Evolutionary conservation across 179 eudicot genomes (phyloP).

Genomic region (Gypsophila paniculata): DNA sequence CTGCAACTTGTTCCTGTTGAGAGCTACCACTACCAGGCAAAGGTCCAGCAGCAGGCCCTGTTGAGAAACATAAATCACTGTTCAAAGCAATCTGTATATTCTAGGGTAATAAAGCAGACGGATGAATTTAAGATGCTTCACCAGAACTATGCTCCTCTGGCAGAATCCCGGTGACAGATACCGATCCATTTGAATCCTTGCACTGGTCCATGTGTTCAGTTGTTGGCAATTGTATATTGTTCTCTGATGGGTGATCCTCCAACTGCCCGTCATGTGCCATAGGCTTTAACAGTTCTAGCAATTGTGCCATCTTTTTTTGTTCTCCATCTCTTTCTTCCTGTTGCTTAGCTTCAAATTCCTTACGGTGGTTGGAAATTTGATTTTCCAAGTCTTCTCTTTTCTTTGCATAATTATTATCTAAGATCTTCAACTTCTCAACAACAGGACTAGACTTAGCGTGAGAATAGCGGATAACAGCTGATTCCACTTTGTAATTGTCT

Average conservation of each 20-base stretch:
- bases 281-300: constrained; percentile 32
- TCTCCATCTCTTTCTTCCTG: constrained; percentile 37
- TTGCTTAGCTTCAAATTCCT: constrained; percentile 49
- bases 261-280: constrained; percentile 19
- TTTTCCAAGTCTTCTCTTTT: constrained; percentile 40
- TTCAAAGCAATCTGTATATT: constrained; percentile 10
- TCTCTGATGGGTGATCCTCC: constrained; percentile 18
- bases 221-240: constrained; percentile 23
- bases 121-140: constrained; percentile 2
- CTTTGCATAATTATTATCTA: constrained; percentile 36
- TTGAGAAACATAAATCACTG: constrained; percentile 1
- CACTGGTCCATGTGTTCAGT: constrained; percentile 12
- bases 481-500: constrained; percentile 25
- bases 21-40: neutral
- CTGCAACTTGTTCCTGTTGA: constrained; percentile 1
- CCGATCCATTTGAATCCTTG: constrained; percentile 21
- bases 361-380: constrained; percentile 32
- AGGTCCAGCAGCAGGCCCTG: neutral
- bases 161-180: constrained; percentile 14
- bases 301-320: constrained; percentile 30
- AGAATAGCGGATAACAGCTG: constrained; percentile 26
- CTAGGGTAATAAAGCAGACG: neutral
- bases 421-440: constrained; percentile 27
- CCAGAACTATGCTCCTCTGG: constrained; percentile 19
- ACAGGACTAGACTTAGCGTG: constrained; percentile 26